phyloP scores from a whole-genome alignment of 169 alveolate genomes.

The Eimeria tenella region DNA sequence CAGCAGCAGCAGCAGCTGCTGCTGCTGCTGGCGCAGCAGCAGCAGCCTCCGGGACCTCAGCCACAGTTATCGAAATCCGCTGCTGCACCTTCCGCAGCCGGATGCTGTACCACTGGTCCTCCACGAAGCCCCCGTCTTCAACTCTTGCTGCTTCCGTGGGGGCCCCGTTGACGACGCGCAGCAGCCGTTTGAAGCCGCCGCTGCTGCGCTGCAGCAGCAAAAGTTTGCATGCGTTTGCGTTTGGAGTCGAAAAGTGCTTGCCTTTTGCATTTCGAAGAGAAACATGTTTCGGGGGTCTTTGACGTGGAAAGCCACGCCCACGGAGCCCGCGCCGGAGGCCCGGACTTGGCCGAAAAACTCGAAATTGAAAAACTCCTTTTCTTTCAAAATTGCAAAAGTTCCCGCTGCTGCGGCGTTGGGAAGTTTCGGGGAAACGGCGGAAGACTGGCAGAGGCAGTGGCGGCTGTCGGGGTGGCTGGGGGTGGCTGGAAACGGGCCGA shows the following conservation, averaged over 20 bases:
- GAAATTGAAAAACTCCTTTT: conserved; percentile 85
- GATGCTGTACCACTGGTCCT: conserved; percentile 88
- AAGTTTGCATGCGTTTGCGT: not conserved
- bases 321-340: conserved; percentile 87
- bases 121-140: conserved; percentile 84
- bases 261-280: conserved; percentile 86
- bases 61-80: not conserved
- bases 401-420: conserved; percentile 82
- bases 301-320: conserved; percentile 87
- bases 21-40: conserved; percentile 81
- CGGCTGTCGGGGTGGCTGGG: conserved; percentile 27
- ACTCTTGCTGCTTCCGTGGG: conserved; percentile 90
- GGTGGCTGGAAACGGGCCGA: conserved; percentile 72
- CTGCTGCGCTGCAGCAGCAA: not conserved
- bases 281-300: conserved; percentile 85
- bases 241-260: not conserved
- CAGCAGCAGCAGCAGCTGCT: conserved; percentile 33
- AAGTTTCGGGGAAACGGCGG: conserved; percentile 69
- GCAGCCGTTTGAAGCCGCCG: conserved; percentile 90
- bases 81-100: not conserved
- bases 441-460: conserved; percentile 74
- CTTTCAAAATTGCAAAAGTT: conserved; percentile 83
- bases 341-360: conserved; percentile 83
- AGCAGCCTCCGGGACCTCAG: conserved; percentile 70
- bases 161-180: conserved; percentile 89